Percentiles rank a stretch among this genome's conserved stretches.
Evolutionary conservation across 129 eudicot genomes (phyloP).

Genomic region (Sambucus nigra): DNA sequence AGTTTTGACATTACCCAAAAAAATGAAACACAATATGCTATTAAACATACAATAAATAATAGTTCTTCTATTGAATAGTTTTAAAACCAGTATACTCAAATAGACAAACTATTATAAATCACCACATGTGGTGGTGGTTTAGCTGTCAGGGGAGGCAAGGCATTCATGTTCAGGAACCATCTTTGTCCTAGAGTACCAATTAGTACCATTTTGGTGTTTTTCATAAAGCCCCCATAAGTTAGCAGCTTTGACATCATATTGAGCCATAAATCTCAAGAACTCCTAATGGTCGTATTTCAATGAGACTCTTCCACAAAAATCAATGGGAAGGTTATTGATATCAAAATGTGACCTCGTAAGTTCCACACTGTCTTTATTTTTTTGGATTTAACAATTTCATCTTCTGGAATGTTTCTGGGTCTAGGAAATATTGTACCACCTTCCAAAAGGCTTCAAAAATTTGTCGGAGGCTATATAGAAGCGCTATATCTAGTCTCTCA

Average conservation of each 20-base stretch:
- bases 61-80: no score
- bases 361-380: conserved; percentile 74
- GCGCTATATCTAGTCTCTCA: conserved; percentile 59
- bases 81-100: no score
- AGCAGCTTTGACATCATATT: conserved; percentile 58
- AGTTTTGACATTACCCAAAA: no score
- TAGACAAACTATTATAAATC: no score
- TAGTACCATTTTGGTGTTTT: conserved; percentile 21
- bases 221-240: conserved; percentile 58
- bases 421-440: conserved; percentile 73
- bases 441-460: conserved; percentile 82
- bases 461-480: conserved; percentile 68
- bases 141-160: conserved; percentile 18
- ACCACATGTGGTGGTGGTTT: neutral
- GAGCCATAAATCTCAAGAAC: conserved; percentile 55
- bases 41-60: no score
- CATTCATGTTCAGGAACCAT: conserved; percentile 34
- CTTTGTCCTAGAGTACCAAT: conserved; percentile 35
- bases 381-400: conserved; percentile 74
- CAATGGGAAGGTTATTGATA: conserved; percentile 70
- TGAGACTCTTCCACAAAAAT: conserved; percentile 70
- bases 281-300: conserved; percentile 72
- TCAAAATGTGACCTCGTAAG: conserved; percentile 64
- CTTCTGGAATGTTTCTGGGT: conserved; percentile 72
- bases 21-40: no score